Percentiles rank a stretch among this genome's conserved stretches.
Conservation (phyloP, 2,329 filamentous ascomycete genomes). For the Mycosphaerella sp. region DNA sequence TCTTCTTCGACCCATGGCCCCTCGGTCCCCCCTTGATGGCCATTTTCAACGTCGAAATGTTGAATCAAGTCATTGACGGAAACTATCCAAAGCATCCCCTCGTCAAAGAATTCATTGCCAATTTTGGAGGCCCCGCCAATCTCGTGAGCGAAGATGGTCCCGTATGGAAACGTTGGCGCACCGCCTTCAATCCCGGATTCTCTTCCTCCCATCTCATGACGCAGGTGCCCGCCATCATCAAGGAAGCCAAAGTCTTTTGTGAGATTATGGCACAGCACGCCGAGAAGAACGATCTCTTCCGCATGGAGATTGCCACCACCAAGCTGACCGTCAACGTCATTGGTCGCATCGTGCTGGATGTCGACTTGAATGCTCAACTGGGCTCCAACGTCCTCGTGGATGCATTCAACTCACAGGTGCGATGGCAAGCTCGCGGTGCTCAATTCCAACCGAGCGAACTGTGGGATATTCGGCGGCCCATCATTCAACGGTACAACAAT, state of each 20-base stretch:
- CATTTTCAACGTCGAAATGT: conserved; percentile 36
- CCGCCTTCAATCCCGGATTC: conserved; percentile 41
- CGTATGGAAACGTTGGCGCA: conserved; percentile 41
- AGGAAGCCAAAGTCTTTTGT: conserved; percentile 32
- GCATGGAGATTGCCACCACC: conserved; percentile 37
- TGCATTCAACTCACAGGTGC: conserved; percentile 33
- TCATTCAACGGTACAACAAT: conserved; percentile 33
- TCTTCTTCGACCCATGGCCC: conserved; percentile 45
- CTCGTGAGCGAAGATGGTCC: conserved; percentile 36
- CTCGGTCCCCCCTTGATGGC: conserved; percentile 32
- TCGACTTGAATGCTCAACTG: conserved; percentile 35
- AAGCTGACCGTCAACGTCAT: conserved; percentile 41
- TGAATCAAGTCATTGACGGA: conserved; percentile 35
- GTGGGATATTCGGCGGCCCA: conserved; percentile 34
- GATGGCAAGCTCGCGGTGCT: conserved; percentile 33
- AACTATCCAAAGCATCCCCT: conserved; percentile 32
- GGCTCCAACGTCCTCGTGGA: conserved; percentile 34
- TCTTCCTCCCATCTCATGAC: conserved; percentile 35
- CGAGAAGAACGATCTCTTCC: conserved; percentile 34
- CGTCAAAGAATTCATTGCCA: conserved; percentile 29
- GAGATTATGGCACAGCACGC: conserved; percentile 34
- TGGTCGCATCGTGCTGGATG: conserved; percentile 36
- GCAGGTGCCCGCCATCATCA: conserved; percentile 36
- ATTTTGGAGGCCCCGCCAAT: conserved; percentile 34
- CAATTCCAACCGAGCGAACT: conserved; percentile 35